phyloP scores from a whole-genome alignment of 2,329 filamentous ascomycete species.

The Grosmannia huntii region DNA sequence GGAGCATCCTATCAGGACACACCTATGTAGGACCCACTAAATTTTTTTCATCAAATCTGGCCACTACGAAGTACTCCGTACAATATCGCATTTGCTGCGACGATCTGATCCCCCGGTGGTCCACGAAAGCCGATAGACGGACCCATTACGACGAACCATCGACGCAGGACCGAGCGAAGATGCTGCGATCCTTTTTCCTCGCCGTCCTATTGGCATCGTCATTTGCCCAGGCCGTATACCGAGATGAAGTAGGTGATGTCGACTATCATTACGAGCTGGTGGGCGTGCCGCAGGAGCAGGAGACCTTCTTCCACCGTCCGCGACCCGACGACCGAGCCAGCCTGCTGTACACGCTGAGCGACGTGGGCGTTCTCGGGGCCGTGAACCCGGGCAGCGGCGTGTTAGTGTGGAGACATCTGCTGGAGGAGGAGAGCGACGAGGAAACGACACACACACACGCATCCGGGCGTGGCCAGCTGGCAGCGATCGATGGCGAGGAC shows the following conservation, averaged over 20 bases:
- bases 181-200: not conserved
- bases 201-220: slow-evolving; percentile 9
- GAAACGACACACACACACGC: slow-evolving; percentile 17
- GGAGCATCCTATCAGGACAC: too few relatives aligned
- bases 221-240: slow-evolving; percentile 57
- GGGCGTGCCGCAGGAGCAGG: slow-evolving; percentile 66
- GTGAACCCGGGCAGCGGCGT: slow-evolving; percentile 78
- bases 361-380: slow-evolving; percentile 71
- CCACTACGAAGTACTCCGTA: too few relatives aligned
- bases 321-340: slow-evolving; percentile 71
- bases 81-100: too few relatives aligned
- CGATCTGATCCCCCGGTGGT: too few relatives aligned
- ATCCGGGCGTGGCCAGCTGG: slow-evolving; percentile 40
- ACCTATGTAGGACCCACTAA: too few relatives aligned
- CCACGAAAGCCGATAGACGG: too few relatives aligned
- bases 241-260: slow-evolving; percentile 80
- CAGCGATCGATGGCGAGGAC: slow-evolving; percentile 67
- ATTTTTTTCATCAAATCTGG: too few relatives aligned
- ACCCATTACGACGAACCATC: not conserved
- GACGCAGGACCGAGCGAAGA: not conserved
- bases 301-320: slow-evolving; percentile 91
- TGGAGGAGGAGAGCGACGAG: slow-evolving; percentile 35
- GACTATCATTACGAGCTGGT: slow-evolving; percentile 90
- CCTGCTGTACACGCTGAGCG: slow-evolving; percentile 81
- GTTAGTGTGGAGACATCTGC: slow-evolving; percentile 73